Evolutionary conservation across 2,329 filamentous ascomycete species (phyloP).

Genomic region (Fusarium incarnatum): DNA sequence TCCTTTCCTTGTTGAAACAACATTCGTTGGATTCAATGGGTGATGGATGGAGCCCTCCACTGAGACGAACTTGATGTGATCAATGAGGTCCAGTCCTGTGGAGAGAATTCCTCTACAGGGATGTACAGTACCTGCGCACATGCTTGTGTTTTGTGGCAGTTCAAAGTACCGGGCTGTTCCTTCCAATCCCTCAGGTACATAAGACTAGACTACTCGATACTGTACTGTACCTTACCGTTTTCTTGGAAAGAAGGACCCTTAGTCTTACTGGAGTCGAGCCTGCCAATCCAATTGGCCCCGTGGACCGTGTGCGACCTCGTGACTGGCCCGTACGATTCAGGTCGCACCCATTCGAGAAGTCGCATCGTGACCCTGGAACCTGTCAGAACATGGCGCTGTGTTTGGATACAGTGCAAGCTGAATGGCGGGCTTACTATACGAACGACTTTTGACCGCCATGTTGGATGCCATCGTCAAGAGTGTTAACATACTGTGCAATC

Average conservation of each 20-base stretch:
- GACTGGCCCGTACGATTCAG: slow-evolving; percentile 43
- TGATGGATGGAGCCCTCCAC: slow-evolving; percentile 25
- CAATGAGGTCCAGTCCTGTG: slow-evolving; percentile 1
- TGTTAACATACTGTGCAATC: slow-evolving; percentile 19
- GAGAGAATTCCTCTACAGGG: neutral
- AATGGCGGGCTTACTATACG: slow-evolving; percentile 21
- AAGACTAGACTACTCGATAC: neutral
- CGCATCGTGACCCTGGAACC: slow-evolving; percentile 38
- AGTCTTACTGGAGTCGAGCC: slow-evolving; percentile 18
- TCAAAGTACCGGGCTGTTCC: slow-evolving; percentile 17
- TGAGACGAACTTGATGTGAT: slow-evolving; percentile 26
- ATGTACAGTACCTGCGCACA: slow-evolving; percentile 8
- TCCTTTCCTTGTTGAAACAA: slow-evolving; percentile 17
- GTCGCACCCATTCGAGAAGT: slow-evolving; percentile 30
- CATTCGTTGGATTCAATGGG: slow-evolving; percentile 34
- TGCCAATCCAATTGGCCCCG: slow-evolving; percentile 45
- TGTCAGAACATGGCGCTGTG: slow-evolving; percentile 16
- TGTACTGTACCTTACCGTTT: slow-evolving; percentile 18
- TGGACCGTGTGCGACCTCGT: slow-evolving; percentile 42
- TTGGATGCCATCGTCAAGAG: slow-evolving; percentile 2
- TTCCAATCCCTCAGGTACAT: neutral
- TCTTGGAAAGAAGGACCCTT: slow-evolving; percentile 19
- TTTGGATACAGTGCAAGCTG: slow-evolving; percentile 38
- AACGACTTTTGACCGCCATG: slow-evolving; percentile 33
- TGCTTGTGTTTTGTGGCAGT: slow-evolving; percentile 12